phyloP scores from a whole-genome alignment of 2,329 filamentous ascomycete species.

The Penicillium sp. region DNA sequence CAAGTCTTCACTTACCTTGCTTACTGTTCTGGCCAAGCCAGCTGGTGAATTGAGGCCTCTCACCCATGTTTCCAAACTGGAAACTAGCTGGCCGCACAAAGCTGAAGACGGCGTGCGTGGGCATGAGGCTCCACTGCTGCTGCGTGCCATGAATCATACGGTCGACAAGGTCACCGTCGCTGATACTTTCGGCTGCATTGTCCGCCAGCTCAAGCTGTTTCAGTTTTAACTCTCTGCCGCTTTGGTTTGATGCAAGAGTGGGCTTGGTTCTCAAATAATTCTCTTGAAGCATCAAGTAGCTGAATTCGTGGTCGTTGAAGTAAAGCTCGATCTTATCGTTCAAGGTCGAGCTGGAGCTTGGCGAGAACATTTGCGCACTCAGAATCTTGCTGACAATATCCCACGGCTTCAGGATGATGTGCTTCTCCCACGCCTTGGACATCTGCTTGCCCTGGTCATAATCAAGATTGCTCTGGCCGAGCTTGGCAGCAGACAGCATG shows the following conservation, averaged over 20 bases:
- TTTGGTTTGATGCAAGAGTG: constrained; percentile 57
- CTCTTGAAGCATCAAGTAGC: constrained; percentile 94
- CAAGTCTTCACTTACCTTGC: constrained; percentile 52
- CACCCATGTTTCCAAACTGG: constrained; percentile 70
- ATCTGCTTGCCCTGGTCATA: constrained; percentile 86
- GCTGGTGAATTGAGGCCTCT: constrained; percentile 69
- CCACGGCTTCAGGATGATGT: constrained; percentile 94
- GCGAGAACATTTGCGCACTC: constrained; percentile 76
- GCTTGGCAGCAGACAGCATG: constrained; percentile 91
- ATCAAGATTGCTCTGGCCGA: constrained; percentile 74
- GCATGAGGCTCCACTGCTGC: constrained; percentile 98
- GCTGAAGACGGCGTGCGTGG: constrained; percentile 89
- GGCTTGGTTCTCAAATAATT: constrained; percentile 89
- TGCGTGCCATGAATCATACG: constrained; percentile 98
- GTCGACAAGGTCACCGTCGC: constrained; percentile 92
- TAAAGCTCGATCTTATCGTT: constrained; percentile 99
- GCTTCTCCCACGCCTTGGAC: constrained; percentile 98
- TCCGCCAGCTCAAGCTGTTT: constrained; percentile 84
- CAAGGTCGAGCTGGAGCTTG: constrained; percentile 75
- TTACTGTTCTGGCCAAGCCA: constrained; percentile 98
- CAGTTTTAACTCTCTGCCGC: constrained; percentile 65
- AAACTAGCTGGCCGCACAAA: constrained; percentile 89
- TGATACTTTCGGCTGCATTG: constrained; percentile 89
- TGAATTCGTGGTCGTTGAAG: constrained; percentile 99
- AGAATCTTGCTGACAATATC: constrained; percentile 95